Base-by-base conservation (phyloP, 805 yeast genomes). In the Cyberlindnera nakhonratchasimensis region DNA sequence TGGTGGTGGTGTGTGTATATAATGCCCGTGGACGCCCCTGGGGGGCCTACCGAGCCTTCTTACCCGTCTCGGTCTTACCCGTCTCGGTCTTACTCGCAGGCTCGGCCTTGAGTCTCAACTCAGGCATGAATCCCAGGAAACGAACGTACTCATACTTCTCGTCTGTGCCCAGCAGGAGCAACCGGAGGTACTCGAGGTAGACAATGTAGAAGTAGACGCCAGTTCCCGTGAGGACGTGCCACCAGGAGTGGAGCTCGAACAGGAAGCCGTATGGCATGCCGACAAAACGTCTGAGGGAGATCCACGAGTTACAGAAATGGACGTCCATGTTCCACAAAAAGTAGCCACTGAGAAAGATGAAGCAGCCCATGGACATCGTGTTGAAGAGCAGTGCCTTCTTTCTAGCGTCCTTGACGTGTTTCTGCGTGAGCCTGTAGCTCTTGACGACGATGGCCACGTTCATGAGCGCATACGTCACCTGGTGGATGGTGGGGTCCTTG, bases 181-280 rank as follows among this genome's bases (percentile, higher is more conserved):
- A 67, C 51, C 91, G 73, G 48, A 90, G 66, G 49, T 84, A 77
- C 66, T 88, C 90, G 56, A 85, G 74, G 58, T 84, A 88, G 4
- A 85, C 79, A 50, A 90, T 74, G 65, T 87, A 90, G 59, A 73
- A 83, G 63, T 91, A 91, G 10, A 91, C 93, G 2, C 97, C 96
- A 17, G 80, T 67, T 1, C 96, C 95, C 0, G 93, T 86, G 50
- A 86, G 72, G 10, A 86, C 66, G 59, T 91, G 98, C 98, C 98
- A 91, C 97, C 97, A 91, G 19, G 95, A 96, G 57, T 91, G 98
- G 22, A 95, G 84, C 63, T 91, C 98, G 26, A 91, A 69, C 4
- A 91, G 51, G 47, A 88, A 75, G 2, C 98, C 98, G 40, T 82
- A 75, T 2, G 97, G 97, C 66, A 84, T 74, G 3, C 97, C 95